Evolutionary conservation across 2,329 filamentous ascomycete species (phyloP).

Genomic region (Fusarium lateritium): DNA sequence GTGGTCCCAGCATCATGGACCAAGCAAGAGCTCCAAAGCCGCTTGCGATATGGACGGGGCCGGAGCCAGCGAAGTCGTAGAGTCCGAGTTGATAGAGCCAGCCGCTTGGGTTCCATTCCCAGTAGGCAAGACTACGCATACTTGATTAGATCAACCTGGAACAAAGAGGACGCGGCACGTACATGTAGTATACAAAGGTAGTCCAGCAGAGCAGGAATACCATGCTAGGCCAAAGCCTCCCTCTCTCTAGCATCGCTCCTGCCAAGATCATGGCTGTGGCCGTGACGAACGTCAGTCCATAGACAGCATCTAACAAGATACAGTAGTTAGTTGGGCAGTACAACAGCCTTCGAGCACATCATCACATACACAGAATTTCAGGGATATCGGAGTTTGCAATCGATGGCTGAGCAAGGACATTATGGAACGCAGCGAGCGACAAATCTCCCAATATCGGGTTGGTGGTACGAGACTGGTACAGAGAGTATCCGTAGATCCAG

Average conservation of each 20-base stretch:
- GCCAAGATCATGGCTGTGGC: conserved; percentile 58
- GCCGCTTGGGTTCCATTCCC: conserved; percentile 77
- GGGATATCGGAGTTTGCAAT: conserved; percentile 56
- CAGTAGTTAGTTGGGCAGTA: fast-evolving
- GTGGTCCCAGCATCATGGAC: conserved; percentile 73
- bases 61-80: conserved; percentile 73
- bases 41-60: conserved; percentile 75
- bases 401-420: conserved; percentile 56
- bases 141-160: fast-evolving
- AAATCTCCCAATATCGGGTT: conserved; percentile 56
- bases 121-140: conserved; percentile 65
- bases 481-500: conserved; percentile 63
- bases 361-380: conserved; percentile 52
- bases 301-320: conserved; percentile 50
- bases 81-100: conserved; percentile 74
- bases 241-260: conserved; percentile 57
- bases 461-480: conserved; percentile 57
- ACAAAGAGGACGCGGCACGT: background rate
- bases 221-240: conserved; percentile 63
- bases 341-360: fast-evolving
- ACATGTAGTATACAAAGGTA: conserved; percentile 72
- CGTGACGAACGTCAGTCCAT: conserved; percentile 57
- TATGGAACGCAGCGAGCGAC: conserved; percentile 54
- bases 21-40: conserved; percentile 76
- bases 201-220: conserved; percentile 76